Conservation (phyloP, 306 rosid genomes). For the Phaseolus lunatus region DNA sequence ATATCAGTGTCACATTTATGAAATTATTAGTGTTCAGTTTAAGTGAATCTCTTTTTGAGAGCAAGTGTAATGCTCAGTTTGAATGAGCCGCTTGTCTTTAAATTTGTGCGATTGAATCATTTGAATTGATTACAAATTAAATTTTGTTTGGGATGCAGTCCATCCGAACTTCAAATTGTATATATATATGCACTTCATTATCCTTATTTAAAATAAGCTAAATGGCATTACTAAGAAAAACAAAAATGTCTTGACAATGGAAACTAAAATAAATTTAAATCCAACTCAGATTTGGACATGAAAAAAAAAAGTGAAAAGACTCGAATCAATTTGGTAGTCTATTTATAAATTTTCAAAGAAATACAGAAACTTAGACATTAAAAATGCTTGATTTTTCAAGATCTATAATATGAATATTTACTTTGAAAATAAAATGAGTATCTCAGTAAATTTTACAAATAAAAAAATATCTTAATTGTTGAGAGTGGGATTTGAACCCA, state of each 20-base stretch:
- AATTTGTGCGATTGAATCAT: background rate
- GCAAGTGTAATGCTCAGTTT: background rate
- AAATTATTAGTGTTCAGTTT: background rate
- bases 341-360: background rate
- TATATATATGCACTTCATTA: background rate
- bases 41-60: background rate
- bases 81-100: slow-evolving; percentile 1
- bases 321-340: too few species aligned
- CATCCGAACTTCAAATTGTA: too few species aligned
- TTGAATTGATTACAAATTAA: background rate
- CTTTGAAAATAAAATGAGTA: too few species aligned
- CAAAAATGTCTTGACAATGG: background rate
- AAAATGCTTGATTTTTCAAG: too few species aligned
- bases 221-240: background rate
- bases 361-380: too few species aligned
- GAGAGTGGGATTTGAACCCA: slow-evolving; percentile 66
- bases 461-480: too few species aligned
- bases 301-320: too few species aligned
- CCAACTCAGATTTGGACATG: background rate
- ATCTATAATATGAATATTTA: too few species aligned
- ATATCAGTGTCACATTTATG: slow-evolving; percentile 27
- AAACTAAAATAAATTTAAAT: background rate
- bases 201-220: background rate
- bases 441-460: too few species aligned
- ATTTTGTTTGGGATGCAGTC: too few species aligned